Evolutionary conservation across 257 asterid species (phyloP).

Genomic region (Petrea volubilis): DNA sequence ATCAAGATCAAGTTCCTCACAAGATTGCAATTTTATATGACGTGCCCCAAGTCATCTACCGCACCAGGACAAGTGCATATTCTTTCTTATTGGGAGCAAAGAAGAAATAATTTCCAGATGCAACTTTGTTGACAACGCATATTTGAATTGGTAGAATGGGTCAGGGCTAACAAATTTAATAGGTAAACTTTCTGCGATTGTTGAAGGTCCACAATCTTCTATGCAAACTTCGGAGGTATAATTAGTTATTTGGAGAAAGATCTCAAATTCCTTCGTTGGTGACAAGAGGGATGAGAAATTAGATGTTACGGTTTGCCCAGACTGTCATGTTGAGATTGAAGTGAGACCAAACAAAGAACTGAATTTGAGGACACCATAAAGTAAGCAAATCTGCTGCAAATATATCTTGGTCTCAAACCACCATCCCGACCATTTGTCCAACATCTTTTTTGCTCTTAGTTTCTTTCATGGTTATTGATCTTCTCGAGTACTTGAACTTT

Average conservation of each 20-base stretch:
- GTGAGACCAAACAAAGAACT: not conserved
- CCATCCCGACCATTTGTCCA: not conserved
- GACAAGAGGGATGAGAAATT: not conserved
- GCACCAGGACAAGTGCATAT: not conserved
- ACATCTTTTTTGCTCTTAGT: not conserved
- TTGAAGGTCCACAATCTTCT: not conserved
- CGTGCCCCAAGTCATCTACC: not conserved
- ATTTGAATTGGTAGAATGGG: not conserved
- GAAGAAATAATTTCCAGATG: not conserved
- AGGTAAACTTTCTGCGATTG: not conserved
- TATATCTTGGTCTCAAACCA: not conserved
- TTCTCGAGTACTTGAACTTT: not conserved
- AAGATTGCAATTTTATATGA: too few species aligned
- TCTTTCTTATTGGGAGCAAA: not conserved
- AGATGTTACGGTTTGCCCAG: not conserved
- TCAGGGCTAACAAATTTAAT: not conserved
- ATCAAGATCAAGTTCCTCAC: not conserved
- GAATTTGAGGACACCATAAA: not conserved
- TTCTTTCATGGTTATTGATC: not conserved
- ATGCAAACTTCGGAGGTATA: not conserved
- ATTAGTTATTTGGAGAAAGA: not conserved
- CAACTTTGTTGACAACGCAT: not conserved
- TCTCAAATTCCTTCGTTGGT: not conserved
- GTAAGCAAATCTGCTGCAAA: not conserved
- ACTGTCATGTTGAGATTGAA: not conserved